phyloP scores from a whole-genome alignment of 768 basidiomycete species.

The Tulasnella calospora region DNA sequence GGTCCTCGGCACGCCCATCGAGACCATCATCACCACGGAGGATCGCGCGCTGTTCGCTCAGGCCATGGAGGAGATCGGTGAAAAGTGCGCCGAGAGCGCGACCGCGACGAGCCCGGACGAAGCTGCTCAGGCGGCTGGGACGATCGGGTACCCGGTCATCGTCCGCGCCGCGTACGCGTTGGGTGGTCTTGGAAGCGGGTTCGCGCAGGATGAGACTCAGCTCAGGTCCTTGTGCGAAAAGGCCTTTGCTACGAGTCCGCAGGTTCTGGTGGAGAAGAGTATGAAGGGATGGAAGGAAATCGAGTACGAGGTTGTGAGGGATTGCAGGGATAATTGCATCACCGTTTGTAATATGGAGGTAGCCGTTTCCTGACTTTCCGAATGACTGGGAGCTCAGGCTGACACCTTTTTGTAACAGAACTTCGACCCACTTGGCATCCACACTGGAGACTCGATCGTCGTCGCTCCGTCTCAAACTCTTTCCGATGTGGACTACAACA shows the following conservation, averaged over 20 bases:
- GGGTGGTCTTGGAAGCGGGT: conserved; percentile 92
- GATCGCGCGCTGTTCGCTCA: conserved; percentile 90
- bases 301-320: conserved; percentile 97
- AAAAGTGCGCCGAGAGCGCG: conserved; percentile 86
- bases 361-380: conserved; percentile 33
- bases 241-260: conserved; percentile 96
- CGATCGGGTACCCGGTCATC: conserved; percentile 92
- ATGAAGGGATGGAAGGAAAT: conserved; percentile 99
- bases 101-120: conserved; percentile 85
- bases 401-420: conserved; percentile 52
- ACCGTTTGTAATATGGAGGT: conserved; percentile 99
- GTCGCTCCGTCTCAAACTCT: conserved; percentile 96
- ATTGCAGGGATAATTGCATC: conserved; percentile 97
- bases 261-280: conserved; percentile 97
- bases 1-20: conserved; percentile 94
- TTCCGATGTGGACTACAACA: conserved; percentile 98
- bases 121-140: conserved; percentile 70
- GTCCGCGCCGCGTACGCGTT: conserved; percentile 95
- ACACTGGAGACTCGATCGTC: conserved; percentile 98
- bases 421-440: conserved; percentile 97
- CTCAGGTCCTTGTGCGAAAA: conserved; percentile 82
- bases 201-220: conserved; percentile 91
- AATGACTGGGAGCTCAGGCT: conserved; percentile 11
- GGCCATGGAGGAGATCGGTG: conserved; percentile 93
- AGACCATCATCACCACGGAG: conserved; percentile 96